A percentile compares a stretch with the other conserved stretches of the same genome.
Conservation (phyloP, 805 yeast species). For the Candida parachauliodes region DNA sequence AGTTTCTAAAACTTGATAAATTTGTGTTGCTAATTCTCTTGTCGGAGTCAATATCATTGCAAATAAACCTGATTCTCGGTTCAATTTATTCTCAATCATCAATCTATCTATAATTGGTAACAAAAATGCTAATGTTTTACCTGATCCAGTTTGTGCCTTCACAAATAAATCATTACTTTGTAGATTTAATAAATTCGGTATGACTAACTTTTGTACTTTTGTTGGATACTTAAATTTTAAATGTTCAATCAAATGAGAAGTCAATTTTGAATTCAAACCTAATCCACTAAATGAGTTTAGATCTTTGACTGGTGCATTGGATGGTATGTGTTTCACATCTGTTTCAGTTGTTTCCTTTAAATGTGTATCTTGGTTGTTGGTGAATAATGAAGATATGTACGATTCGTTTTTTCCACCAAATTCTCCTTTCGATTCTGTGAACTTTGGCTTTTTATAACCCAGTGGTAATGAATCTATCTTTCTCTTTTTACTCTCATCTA, state of each 20-base stretch:
- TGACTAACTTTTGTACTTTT: conserved; percentile 74
- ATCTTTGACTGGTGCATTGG: conserved; percentile 84
- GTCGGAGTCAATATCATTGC: conserved; percentile 92
- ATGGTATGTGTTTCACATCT: conserved; percentile 46
- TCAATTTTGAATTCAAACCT: conserved; percentile 56
- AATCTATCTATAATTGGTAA: conserved; percentile 78
- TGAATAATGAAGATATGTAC: conserved; percentile 81
- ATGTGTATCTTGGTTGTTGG: conserved; percentile 36
- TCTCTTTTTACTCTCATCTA: conserved; percentile 12
- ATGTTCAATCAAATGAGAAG: conserved; percentile 51
- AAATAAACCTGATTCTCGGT: conserved; percentile 76
- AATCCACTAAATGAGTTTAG: conserved; percentile 67
- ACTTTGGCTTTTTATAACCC: conserved; percentile 31
- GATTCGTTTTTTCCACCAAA: conserved; percentile 56
- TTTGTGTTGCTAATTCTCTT: conserved; percentile 90
- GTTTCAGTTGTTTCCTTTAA: conserved; percentile 50
- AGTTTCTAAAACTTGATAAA: conserved; percentile 73
- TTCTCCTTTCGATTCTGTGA: conserved; percentile 48
- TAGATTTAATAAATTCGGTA: conserved; percentile 47
- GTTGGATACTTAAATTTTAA: conserved; percentile 71
- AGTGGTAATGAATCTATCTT: conserved; percentile 1
- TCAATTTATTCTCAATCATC: conserved; percentile 48
- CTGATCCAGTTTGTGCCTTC: conserved; percentile 98
- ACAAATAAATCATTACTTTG: conserved; percentile 66
- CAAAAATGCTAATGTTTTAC: conserved; percentile 86